Evolutionary conservation across 1,284 basidiomycete genomes (phyloP).

Genomic region (Wallemia hederae): DNA sequence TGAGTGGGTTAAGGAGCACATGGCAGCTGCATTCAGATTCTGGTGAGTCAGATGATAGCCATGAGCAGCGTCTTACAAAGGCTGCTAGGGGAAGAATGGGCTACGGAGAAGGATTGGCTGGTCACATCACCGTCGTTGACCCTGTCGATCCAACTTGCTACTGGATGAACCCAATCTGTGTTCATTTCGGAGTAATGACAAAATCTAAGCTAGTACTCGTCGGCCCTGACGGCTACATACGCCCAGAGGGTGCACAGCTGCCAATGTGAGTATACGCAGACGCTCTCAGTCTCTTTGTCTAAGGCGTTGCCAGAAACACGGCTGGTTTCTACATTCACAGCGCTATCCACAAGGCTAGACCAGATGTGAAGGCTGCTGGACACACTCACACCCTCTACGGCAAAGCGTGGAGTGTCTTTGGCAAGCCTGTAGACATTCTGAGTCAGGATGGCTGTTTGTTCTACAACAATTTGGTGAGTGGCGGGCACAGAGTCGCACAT

Average conservation of each 20-base stretch:
- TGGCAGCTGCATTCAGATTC: conserved; percentile 13
- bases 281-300: too few relatives aligned
- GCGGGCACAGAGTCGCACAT: neutral
- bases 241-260: conserved; percentile 13
- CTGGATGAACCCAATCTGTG: conserved; percentile 15
- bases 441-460: conserved; percentile 16
- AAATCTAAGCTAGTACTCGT: conserved; percentile 14
- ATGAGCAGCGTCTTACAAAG: too few relatives aligned
- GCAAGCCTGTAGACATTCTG: conserved; percentile 14
- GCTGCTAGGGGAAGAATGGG: neutral
- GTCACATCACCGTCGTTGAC: conserved; percentile 15
- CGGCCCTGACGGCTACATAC: conserved; percentile 13
- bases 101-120: conserved; percentile 8
- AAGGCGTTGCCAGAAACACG: neutral
- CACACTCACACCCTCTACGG: conserved; percentile 14
- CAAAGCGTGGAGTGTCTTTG: conserved; percentile 11
- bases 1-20: conserved; percentile 7
- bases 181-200: conserved; percentile 12
- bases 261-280: conserved; percentile 11
- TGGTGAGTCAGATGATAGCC: too few relatives aligned
- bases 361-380: conserved; percentile 13
- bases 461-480: conserved; percentile 4
- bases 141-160: conserved; percentile 13
- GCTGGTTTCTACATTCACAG: conserved; percentile 7
- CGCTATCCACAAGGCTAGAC: conserved; percentile 13